A percentile compares a stretch with the other conserved stretches of the same genome.
phyloP scores from a whole-genome alignment of 208 protist genomes.

The Leptomonas pyrrhocoris region DNA sequence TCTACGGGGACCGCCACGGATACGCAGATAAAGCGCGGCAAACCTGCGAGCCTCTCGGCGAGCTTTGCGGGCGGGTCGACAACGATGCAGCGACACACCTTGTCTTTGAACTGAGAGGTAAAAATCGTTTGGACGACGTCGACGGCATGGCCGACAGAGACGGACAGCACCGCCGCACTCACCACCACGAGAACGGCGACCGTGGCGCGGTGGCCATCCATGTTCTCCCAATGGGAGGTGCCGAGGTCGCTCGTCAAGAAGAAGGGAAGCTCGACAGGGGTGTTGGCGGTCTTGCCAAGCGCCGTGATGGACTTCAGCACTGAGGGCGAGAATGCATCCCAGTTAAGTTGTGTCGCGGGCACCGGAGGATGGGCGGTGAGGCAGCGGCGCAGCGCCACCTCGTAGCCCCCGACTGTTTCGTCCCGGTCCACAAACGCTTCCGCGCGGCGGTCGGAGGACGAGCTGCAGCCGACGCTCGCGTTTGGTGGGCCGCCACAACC shows the following conservation, averaged over 20 bases:
- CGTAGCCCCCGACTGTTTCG: conserved; percentile 32
- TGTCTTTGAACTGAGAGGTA: conserved; percentile 57
- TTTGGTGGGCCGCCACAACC: conserved; percentile 6
- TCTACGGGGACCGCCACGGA: conserved; percentile 24
- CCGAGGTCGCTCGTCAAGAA: conserved; percentile 48
- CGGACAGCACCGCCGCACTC: conserved; percentile 40
- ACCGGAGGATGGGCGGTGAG: conserved; percentile 23
- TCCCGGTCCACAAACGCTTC: conserved; percentile 20
- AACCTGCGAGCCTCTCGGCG: conserved; percentile 12
- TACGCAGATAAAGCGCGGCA: conserved; percentile 26
- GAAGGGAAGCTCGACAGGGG: conserved; percentile 40
- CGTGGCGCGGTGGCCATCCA: conserved; percentile 63
- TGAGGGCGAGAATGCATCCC: conserved; percentile 17
- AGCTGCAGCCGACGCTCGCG: conserved; percentile 1
- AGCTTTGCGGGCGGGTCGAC: conserved; percentile 44
- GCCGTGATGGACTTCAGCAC: conserved; percentile 18
- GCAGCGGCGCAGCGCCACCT: conserved; percentile 34
- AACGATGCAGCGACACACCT: conserved; percentile 81
- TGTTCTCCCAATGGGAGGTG: conserved; percentile 77
- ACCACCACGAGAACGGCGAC: conserved; percentile 73
- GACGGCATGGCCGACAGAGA: conserved; percentile 36
- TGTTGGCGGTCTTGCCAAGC: conserved; percentile 10
- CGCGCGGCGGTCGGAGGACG: conserved; percentile 17
- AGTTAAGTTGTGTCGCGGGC: conserved; percentile 18
- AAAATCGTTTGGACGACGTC: conserved; percentile 64